Evolutionary conservation across 73 alveolate genomes (phyloP), one percentile per base, ranked within the genome.

Genomic region (Paramecium caudatum): DNA sequence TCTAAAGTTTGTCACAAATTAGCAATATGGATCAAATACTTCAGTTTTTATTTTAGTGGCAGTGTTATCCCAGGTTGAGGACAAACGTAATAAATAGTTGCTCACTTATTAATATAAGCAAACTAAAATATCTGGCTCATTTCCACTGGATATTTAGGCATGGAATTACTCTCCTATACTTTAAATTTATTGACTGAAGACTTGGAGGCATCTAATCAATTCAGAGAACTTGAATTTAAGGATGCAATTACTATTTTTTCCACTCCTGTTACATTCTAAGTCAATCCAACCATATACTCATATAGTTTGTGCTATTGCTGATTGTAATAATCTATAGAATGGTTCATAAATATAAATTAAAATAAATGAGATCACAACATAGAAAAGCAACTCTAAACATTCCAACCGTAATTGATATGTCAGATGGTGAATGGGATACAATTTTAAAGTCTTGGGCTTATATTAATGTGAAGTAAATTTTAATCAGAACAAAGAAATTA

Each of bases 101-200:
- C 69, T 41, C 68, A 74, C 46, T 74, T 74, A 74, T 43, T 74
- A 45, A 16, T 74, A 74, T 30, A 30, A 37, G 19, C 27, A 23
- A 10, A 74, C 88, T 17, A 74, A 41, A 27, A 74, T 41, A 74
- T 74, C 88, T 9, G 88, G 45, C 10, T 74, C 88, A 74, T 74
- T 45, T 3, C 30, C 68, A 74, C 9, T 8, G 19, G 45, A 39
- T 0, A 74, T 74, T 74, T 27, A 17, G 21, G 21, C 32, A 43
- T 74, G 88, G 7, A 74, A 47, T 39, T 74, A 39, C 15, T 74
- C 62, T n/a, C 88, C 88, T 1, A 74, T 47, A 2, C 25, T 12
- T 12, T 74, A 15, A 0, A 74, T 19, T 4, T 39, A 63, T 7
- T 39, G 10, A 27, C 55, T 27, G 32, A 74, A 74, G 3, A 12